Evolutionary conservation across 73 alveolate species (phyloP).

Genomic region (Tetrahymena thermophila): DNA sequence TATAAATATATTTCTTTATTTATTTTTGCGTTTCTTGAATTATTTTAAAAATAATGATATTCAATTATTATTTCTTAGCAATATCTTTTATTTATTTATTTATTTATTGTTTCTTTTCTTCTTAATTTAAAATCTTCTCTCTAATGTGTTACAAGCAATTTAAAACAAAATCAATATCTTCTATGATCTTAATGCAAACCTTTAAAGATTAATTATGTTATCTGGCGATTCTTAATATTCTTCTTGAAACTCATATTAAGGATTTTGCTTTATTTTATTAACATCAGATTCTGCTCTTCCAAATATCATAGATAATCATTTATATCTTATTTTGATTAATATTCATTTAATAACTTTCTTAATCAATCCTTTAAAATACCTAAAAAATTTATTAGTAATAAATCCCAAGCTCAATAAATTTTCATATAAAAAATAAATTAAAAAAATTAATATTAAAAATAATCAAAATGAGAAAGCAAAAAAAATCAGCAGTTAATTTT

Average conservation of each 20-base stretch:
- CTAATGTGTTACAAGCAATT: not conserved
- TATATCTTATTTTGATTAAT: not conserved
- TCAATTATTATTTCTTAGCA: not conserved
- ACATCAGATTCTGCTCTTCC: slow-evolving; percentile 2
- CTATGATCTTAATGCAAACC: not conserved
- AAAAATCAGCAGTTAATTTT: not conserved
- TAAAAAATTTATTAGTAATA: too few relatives aligned
- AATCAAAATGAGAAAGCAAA: not conserved
- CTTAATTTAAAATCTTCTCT: not conserved
- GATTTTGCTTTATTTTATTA: not conserved
- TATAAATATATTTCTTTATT: not conserved
- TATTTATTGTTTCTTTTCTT: not conserved
- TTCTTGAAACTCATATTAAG: not conserved
- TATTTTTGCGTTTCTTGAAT: not conserved
- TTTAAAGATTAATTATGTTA: not conserved
- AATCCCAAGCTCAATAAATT: not conserved
- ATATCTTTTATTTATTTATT: not conserved
- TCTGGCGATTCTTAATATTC: not conserved
- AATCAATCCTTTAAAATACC: not conserved
- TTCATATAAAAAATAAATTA: not conserved
- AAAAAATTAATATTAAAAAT: not conserved
- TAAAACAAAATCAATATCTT: not conserved
- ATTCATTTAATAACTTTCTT: not conserved
- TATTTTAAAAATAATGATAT: not conserved
- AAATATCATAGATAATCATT: not conserved